Evolutionary conservation across 345 rosid species (phyloP).

Genomic region (Zanthoxylum bungeanum): DNA sequence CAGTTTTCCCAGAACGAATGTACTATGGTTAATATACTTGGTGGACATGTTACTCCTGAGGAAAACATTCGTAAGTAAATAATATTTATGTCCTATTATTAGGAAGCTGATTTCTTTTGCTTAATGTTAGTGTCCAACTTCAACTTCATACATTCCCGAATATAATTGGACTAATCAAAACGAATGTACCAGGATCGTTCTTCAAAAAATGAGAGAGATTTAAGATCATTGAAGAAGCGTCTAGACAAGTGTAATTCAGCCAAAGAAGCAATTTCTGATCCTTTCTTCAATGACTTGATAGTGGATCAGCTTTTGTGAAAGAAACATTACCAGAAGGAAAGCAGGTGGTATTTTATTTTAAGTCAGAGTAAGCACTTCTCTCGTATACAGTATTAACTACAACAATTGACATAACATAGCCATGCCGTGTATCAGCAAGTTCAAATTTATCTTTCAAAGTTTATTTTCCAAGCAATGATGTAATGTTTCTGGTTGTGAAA

Average conservation of each 20-base stretch:
- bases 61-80: constrained; percentile 91
- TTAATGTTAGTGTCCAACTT: background rate
- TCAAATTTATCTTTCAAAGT: background rate
- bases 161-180: background rate
- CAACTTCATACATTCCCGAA: background rate
- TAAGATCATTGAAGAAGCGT: constrained; percentile 78
- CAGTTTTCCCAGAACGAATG: constrained; percentile 90
- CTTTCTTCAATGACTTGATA: constrained; percentile 60
- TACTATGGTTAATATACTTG: constrained; percentile 82
- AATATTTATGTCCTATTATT: too few relatives aligned
- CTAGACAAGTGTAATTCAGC: constrained; percentile 71
- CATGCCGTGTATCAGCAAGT: too few relatives aligned
- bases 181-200: constrained; percentile 51
- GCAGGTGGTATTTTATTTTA: background rate
- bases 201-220: constrained; percentile 63
- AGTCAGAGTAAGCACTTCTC: background rate
- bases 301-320: constrained; percentile 19
- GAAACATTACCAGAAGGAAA: background rate
- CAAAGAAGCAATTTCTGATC: constrained; percentile 72
- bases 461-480: background rate
- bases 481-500: too few relatives aligned
- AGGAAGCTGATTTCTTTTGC: too few relatives aligned
- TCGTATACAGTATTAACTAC: background rate
- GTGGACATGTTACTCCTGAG: constrained; percentile 73
- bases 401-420: background rate